Evolutionary conservation across 768 basidiomycete genomes (phyloP).

Genomic region (Leccinum incarnatum): DNA sequence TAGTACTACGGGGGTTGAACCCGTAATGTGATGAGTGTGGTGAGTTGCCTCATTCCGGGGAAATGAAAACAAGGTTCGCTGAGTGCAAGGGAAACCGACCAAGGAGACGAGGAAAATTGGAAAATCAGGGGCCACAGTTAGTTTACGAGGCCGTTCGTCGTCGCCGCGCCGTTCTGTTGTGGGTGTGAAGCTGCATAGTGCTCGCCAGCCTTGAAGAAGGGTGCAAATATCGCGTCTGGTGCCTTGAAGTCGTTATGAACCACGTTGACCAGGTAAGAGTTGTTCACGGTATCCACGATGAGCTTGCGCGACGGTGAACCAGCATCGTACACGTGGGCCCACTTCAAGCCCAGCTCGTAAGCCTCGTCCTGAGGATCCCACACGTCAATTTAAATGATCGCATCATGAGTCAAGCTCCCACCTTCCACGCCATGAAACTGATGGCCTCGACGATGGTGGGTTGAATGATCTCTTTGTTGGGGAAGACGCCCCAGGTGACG

Average conservation of each 20-base stretch:
- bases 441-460: slow-evolving; percentile 97
- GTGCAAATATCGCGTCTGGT: slow-evolving; percentile 77
- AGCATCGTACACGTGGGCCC: slow-evolving; percentile 84
- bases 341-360: slow-evolving; percentile 87
- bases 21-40: slow-evolving; percentile 45
- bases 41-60: slow-evolving; percentile 31
- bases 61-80: background rate
- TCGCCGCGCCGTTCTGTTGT: slow-evolving; percentile 29
- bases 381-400: background rate
- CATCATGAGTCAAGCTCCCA: slow-evolving; percentile 18
- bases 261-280: slow-evolving; percentile 85
- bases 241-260: slow-evolving; percentile 96
- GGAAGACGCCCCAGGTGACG: slow-evolving; percentile 99
- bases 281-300: slow-evolving; percentile 77
- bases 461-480: slow-evolving; percentile 93
- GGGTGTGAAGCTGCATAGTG: slow-evolving; percentile 47
- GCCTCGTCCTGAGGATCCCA: slow-evolving; percentile 75
- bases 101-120: background rate
- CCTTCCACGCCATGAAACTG: slow-evolving; percentile 99
- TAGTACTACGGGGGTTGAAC: slow-evolving; percentile 80
- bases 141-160: slow-evolving; percentile 39
- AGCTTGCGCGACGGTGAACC: slow-evolving; percentile 72
- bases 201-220: slow-evolving; percentile 76
- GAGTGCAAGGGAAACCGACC: background rate
- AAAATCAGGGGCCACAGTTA: slow-evolving; percentile 5